Evolutionary conservation across 1,284 basidiomycete species (phyloP), one percentile per base, ranked within the genome.

Genomic region (Volvariella volvacea): DNA sequence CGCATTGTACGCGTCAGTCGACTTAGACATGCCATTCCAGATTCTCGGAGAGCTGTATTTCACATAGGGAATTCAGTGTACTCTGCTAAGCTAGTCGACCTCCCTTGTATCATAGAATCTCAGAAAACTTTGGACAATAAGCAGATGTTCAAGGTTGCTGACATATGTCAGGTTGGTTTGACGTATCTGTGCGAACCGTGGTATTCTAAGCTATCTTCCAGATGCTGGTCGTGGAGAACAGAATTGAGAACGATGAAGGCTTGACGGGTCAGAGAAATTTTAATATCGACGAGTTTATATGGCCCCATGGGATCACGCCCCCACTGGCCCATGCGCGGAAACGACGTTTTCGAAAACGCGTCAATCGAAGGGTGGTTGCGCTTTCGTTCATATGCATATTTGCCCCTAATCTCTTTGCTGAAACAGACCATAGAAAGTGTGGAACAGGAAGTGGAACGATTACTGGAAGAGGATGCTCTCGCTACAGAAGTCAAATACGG

Each of bases 71-170:
- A 83, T 50, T 81, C 75, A 43, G 74, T 81, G 1, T 97, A 94
- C 59, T 78, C 88, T 16, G 82, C 96, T 17, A 98, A 98, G 65
- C 78, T 99, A 7, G 96, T 99, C 46, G 96, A 99, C 63, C 68
- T 99, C 44, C 96, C 96, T 1, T 89, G 88, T 61, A 83, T 99
- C 45, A 78, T 96, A 50, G 96, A 99, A 62, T 82, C 92, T 17
- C 94, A 99, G 66, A 99, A 98, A 73, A 96, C 94, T 1, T 67
- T 96, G 42, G 95, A 99, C 66, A 92, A 87, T 61, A 91, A 93
- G 60, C 89, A 94, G 57, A 87, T 98, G 78, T 97, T 99, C 74
- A 99, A 99, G 66, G 88, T 96, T 1, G 93, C 93, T 22, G 96
- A 99, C 60, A 97, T 99, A 65, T 94, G 90, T 64, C 93, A 95